Conservation (phyloP, 108 stramenopile genomes). For the Pseudonitzschia multiseries region DNA sequence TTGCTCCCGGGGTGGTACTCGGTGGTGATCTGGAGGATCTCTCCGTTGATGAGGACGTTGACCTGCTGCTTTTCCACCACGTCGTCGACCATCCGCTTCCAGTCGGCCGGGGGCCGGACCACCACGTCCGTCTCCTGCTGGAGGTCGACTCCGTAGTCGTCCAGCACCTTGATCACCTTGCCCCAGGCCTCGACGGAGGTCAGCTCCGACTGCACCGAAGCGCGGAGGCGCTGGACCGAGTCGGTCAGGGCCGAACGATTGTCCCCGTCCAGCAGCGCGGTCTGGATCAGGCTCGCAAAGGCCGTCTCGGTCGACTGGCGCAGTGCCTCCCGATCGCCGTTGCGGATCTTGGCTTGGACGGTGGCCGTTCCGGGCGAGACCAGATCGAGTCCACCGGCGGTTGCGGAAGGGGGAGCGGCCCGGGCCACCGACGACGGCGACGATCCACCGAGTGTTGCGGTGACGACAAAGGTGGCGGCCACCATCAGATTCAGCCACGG, state of each 20-base stretch:
- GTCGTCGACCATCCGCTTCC: not conserved
- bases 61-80: not conserved
- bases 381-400: not conserved
- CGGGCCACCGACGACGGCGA: not conserved
- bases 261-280: not conserved
- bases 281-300: not conserved
- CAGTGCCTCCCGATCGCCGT: not conserved
- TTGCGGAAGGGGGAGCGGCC: not conserved
- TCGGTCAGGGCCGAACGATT: not conserved
- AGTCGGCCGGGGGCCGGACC: conserved; percentile 11
- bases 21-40: not conserved
- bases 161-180: not conserved
- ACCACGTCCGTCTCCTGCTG: not conserved
- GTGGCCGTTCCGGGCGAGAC: conserved; percentile 13
- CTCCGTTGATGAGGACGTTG: conserved; percentile 9
- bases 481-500: conserved; percentile 1
- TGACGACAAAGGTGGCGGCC: conserved; percentile 7
- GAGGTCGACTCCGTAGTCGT: not conserved
- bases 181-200: not conserved
- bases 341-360: not conserved
- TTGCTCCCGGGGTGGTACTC: not conserved
- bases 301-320: not conserved
- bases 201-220: not conserved
- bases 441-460: not conserved
- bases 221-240: not conserved